These are phyloP conservation scores for Chimonanthus salicifolius DNA, from an alignment of 164 flowering plant species.

Conservation along the genomic window DNA sequence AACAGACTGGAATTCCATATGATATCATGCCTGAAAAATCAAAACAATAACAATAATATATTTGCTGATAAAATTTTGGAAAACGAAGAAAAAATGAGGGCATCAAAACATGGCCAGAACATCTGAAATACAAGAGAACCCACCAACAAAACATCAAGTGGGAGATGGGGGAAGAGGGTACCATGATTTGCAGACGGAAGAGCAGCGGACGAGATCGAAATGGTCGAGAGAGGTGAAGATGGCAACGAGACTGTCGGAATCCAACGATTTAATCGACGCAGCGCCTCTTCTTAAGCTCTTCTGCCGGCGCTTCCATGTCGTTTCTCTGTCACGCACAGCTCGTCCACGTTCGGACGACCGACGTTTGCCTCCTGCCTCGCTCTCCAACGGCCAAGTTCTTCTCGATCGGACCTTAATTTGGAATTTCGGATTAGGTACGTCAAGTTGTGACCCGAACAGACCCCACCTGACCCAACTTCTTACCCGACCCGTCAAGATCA, in stretches of 20 bases:
- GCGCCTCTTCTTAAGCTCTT: background rate
- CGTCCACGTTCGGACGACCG: too few species aligned
- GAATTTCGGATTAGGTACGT: too few species aligned
- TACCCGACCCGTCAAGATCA: too few species aligned
- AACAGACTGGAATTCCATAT: slow-evolving; percentile 37
- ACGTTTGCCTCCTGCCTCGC: too few species aligned
- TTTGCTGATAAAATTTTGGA: background rate
- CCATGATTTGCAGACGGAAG: slow-evolving; percentile 81
- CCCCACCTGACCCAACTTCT: too few species aligned
- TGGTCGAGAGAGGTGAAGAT: slow-evolving; percentile 58
- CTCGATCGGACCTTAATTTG: too few species aligned
- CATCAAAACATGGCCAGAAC: background rate
- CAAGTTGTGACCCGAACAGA: too few species aligned
- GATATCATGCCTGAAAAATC: slow-evolving; percentile 33
- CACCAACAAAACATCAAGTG: background rate
- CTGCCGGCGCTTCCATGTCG: too few species aligned
- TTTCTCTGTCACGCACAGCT: too few species aligned
- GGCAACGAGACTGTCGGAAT: slow-evolving; percentile 40
- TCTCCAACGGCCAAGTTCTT: too few species aligned
- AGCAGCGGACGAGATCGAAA: slow-evolving; percentile 66
- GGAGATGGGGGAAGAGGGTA: slow-evolving; percentile 8
- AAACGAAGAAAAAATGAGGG: background rate
- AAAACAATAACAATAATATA: background rate
- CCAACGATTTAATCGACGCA: slow-evolving; percentile 17
- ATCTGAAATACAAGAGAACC: background rate